Conservation (phyloP, 257 asterid species). For the Scutellaria galericulata region DNA sequence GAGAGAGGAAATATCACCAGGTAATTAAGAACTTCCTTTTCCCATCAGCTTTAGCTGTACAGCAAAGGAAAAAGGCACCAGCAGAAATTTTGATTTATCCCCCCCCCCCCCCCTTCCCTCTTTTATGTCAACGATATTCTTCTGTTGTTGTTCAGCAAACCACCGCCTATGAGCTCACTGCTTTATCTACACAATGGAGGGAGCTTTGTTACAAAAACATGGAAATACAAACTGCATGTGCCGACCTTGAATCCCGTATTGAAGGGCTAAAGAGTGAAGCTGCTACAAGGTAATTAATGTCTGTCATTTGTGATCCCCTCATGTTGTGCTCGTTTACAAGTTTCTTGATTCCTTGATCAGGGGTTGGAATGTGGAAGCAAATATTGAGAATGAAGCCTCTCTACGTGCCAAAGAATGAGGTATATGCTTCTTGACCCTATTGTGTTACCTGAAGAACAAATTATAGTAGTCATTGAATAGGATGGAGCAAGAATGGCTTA, state of each 20-base stretch:
- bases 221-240: slow-evolving; percentile 88
- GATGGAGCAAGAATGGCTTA: slow-evolving; percentile 6
- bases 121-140: neutral
- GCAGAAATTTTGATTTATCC: neutral
- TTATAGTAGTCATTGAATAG: neutral
- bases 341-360: slow-evolving; percentile 42
- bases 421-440: slow-evolving; percentile 13
- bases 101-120: too few relatives aligned
- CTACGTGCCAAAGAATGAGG: slow-evolving; percentile 49
- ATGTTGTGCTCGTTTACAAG: slow-evolving; percentile 16
- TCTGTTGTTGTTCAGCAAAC: slow-evolving; percentile 69
- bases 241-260: slow-evolving; percentile 59
- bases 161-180: slow-evolving; percentile 91
- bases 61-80: slow-evolving; percentile 9
- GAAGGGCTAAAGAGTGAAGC: slow-evolving; percentile 70
- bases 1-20: slow-evolving; percentile 99
- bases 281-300: slow-evolving; percentile 53
- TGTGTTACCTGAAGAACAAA: neutral
- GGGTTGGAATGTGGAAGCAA: slow-evolving; percentile 73
- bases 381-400: slow-evolving; percentile 52
- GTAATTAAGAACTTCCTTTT: slow-evolving; percentile 42
- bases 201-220: slow-evolving; percentile 89
- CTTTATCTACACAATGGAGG: slow-evolving; percentile 89
- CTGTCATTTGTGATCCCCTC: slow-evolving; percentile 24
- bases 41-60: neutral